Evolutionary conservation across 176 grass and related monocot species (phyloP).

Genomic region (Carex scoparia): DNA sequence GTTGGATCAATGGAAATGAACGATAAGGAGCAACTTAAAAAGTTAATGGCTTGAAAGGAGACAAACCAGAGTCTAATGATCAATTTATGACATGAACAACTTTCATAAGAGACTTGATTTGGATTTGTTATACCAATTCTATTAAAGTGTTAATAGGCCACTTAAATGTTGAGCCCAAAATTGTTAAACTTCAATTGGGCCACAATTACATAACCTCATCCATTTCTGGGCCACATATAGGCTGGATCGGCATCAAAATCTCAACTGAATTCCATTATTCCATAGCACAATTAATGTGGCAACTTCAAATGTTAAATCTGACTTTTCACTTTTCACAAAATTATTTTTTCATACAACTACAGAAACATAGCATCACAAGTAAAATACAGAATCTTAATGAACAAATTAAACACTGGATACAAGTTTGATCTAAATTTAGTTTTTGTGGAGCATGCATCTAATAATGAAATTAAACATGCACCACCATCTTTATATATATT

Average conservation of each 20-base stretch:
- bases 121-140: too few relatives aligned
- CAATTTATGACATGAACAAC: too few relatives aligned
- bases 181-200: background rate
- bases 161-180: background rate
- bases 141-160: background rate
- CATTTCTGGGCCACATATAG: too few relatives aligned
- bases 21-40: too few relatives aligned
- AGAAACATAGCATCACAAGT: background rate
- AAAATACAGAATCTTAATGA: background rate
- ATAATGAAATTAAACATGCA: background rate
- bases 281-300: background rate
- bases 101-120: too few relatives aligned
- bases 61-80: too few relatives aligned
- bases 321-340: background rate
- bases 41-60: too few relatives aligned
- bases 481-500: background rate
- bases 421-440: conserved; percentile 17
- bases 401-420: conserved; percentile 4
- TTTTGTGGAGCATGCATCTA: background rate
- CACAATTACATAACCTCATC: too few relatives aligned
- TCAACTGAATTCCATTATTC: background rate
- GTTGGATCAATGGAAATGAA: too few relatives aligned
- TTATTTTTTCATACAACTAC: background rate
- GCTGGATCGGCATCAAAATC: background rate
- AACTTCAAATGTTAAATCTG: background rate